These are phyloP conservation scores for Lasiosphaeria hispida DNA, from an alignment of 495 filamentous ascomycete genomes.

Conservation along the genomic window DNA sequence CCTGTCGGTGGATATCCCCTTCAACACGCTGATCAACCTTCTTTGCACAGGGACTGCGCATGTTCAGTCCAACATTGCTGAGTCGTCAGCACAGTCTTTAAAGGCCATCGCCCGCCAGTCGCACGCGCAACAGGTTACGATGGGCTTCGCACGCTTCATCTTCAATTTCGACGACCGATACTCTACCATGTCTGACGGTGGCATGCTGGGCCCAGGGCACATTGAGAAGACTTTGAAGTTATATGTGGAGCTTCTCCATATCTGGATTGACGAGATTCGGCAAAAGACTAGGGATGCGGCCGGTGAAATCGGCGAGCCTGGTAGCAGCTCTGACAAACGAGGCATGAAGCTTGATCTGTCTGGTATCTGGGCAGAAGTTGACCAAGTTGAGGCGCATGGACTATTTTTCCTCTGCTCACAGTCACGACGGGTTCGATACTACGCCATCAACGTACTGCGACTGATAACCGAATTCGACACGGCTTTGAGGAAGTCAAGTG, in stretches of 20 bases:
- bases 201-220: constrained; percentile 91
- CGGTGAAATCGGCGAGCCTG: constrained; percentile 59
- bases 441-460: constrained; percentile 87
- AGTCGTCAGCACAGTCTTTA: constrained; percentile 85
- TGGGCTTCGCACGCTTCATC: constrained; percentile 94
- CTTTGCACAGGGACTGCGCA: constrained; percentile 96
- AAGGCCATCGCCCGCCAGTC: constrained; percentile 93
- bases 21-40: constrained; percentile 91
- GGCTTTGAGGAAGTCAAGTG: constrained; percentile 66
- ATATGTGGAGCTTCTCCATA: constrained; percentile 88
- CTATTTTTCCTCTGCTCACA: constrained; percentile 98
- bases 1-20: constrained; percentile 83
- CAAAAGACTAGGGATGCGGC: constrained; percentile 75
- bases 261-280: constrained; percentile 96
- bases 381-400: constrained; percentile 95
- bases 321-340: constrained; percentile 53
- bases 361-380: constrained; percentile 83
- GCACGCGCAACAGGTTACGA: constrained; percentile 92
- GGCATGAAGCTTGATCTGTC: constrained; percentile 81
- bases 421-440: constrained; percentile 80
- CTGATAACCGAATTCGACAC: constrained; percentile 92
- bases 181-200: constrained; percentile 95
- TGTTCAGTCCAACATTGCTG: constrained; percentile 87
- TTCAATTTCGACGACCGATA: constrained; percentile 98
- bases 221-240: constrained; percentile 91